Conservation (phyloP, 768 basidiomycete species). For the Boletellus ananas region DNA sequence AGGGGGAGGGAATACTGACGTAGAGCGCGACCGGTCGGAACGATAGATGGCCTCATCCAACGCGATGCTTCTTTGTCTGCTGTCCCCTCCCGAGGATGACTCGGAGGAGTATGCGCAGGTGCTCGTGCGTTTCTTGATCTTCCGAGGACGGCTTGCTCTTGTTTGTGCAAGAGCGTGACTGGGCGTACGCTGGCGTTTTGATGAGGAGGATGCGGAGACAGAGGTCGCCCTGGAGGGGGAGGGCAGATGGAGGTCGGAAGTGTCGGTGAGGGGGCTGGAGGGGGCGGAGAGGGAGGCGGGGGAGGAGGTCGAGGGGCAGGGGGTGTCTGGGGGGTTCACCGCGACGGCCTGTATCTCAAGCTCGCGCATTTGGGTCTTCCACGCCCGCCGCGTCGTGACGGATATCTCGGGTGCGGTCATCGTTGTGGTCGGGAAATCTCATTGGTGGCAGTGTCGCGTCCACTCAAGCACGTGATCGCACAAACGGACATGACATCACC, state of each 20-base stretch:
- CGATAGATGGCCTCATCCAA: conserved; percentile 55
- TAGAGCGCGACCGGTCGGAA: conserved; percentile 60
- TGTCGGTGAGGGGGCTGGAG: conserved; percentile 24
- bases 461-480: conserved; percentile 11
- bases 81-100: conserved; percentile 44
- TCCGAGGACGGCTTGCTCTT: conserved; percentile 12
- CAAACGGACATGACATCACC: background rate
- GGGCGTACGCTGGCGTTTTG: conserved; percentile 21
- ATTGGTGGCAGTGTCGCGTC: conserved; percentile 22
- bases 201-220: conserved; percentile 23
- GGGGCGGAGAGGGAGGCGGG: conserved; percentile 16
- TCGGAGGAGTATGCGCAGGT: conserved; percentile 23
- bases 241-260: conserved; percentile 12
- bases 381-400: conserved; percentile 29
- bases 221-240: conserved; percentile 20
- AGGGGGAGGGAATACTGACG: conserved; percentile 44
- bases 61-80: conserved; percentile 36
- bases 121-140: conserved; percentile 26
- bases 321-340: background rate
- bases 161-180: conserved; percentile 2
- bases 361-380: conserved; percentile 23
- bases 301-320: conserved; percentile 13
- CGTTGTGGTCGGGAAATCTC: background rate
- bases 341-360: background rate
- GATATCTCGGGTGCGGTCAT: conserved; percentile 21